Evolutionary conservation across 495 filamentous ascomycete genomes (phyloP).

Genomic region (Penicillium chermesinum): DNA sequence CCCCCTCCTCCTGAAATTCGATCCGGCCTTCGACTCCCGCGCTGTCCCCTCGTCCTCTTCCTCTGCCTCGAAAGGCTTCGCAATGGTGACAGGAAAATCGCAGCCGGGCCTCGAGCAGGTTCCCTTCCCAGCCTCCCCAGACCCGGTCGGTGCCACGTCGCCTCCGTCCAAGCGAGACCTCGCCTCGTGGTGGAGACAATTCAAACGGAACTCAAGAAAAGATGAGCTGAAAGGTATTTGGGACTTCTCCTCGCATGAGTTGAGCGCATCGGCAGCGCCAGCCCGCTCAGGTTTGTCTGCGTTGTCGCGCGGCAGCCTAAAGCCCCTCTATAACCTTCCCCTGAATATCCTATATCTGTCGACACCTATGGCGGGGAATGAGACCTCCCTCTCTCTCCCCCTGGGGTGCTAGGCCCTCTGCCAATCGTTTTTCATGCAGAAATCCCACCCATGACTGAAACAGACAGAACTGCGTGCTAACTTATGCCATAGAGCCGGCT

Average conservation of each 20-base stretch:
- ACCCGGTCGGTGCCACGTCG: slow-evolving; percentile 40
- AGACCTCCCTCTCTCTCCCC: too few species aligned
- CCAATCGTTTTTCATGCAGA: too few species aligned
- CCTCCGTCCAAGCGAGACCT: slow-evolving; percentile 75
- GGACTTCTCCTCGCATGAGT: neutral
- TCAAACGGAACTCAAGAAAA: slow-evolving; percentile 68
- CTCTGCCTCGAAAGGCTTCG: slow-evolving; percentile 13
- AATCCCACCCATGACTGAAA: too few species aligned
- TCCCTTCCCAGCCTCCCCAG: slow-evolving; percentile 29
- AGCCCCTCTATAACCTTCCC: neutral
- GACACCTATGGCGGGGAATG: neutral
- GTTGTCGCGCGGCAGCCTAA: neutral
- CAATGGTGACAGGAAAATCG: slow-evolving; percentile 44
- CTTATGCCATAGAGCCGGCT: slow-evolving; percentile 23
- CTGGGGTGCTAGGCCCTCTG: too few species aligned
- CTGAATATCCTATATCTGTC: neutral
- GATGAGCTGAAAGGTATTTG: slow-evolving; percentile 72
- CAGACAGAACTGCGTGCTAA: neutral
- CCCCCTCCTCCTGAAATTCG: slow-evolving; percentile 3
- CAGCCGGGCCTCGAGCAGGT: slow-evolving; percentile 34
- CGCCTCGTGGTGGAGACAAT: slow-evolving; percentile 87
- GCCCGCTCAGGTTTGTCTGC: neutral
- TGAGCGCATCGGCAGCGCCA: too few species aligned
- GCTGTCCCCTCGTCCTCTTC: neutral
- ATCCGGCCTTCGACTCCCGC: neutral